Evolutionary conservation across 805 yeast species (phyloP).

Genomic region (Scheffersomyces amazonensis): DNA sequence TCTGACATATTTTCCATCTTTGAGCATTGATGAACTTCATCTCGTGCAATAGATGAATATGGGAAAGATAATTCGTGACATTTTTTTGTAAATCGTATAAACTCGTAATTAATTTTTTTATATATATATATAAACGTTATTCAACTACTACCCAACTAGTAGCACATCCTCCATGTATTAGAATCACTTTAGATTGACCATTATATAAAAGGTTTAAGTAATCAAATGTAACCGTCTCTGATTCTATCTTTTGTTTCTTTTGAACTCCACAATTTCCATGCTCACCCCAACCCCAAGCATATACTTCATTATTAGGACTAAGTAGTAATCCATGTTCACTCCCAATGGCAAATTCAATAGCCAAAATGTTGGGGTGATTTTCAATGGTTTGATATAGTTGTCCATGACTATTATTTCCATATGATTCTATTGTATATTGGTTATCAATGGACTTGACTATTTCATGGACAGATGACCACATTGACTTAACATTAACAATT

Average conservation of each 20-base stretch:
- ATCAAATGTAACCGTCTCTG: slow-evolving; percentile 32
- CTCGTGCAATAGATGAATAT: slow-evolving; percentile 59
- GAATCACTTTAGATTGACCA: slow-evolving; percentile 17
- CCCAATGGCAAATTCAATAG: slow-evolving; percentile 49
- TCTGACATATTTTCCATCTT: slow-evolving; percentile 82
- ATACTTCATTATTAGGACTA: slow-evolving; percentile 31
- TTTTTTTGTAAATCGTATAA: slow-evolving; percentile 16
- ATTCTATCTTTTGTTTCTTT: slow-evolving; percentile 2
- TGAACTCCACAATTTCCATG: slow-evolving; percentile 87
- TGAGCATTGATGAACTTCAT: slow-evolving; percentile 28
- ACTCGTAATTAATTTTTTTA: too few species aligned
- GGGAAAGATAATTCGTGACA: slow-evolving; percentile 78
- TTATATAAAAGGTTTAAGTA: slow-evolving; percentile 32
- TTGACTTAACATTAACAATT: slow-evolving; percentile 26
- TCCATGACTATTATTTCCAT: slow-evolving; percentile 77
- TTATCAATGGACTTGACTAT: slow-evolving; percentile 8
- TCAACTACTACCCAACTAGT: slow-evolving; percentile 55
- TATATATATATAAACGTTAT: not conserved
- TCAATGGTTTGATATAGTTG: slow-evolving; percentile 45
- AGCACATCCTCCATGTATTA: slow-evolving; percentile 63
- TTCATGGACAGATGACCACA: slow-evolving; percentile 82
- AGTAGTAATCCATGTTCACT: slow-evolving; percentile 80
- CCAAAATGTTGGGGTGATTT: not conserved
- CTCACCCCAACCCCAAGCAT: slow-evolving; percentile 98
- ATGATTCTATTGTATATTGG: slow-evolving; percentile 27